Base-by-base conservation (phyloP, 345 rosid species). In the Turritis glabra region DNA sequence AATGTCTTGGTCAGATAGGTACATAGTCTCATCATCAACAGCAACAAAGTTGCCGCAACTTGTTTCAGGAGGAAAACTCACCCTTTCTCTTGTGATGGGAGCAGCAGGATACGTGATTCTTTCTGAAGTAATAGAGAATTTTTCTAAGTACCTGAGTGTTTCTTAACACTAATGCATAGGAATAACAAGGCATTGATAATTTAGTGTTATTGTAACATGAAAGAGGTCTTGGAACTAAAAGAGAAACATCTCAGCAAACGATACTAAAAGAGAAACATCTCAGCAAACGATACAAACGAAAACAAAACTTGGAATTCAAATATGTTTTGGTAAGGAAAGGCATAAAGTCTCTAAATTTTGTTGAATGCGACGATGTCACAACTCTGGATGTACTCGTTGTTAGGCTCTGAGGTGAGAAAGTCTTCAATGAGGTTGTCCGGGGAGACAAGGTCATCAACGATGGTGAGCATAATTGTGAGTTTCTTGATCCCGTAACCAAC, bases 401-500 rank as follows among this genome's bases (percentile, higher is more conserved):
- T 54, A 1, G 99, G 99, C 88, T 91, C 97, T 2, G 17, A 83
- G 3, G 89, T 88, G 69, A 95, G 91, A 25, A 7, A 40, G 44
- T 95, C 99, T 82, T 91, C 99, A 4, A 91, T 81, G 30, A 95
- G 88, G 38, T 57, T 21, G 74, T 95, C 99, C 0, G 90, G 90
- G 4, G 99, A 95, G 5, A 95, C 99, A 37, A 91, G 93, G 75
- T 95, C 99, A 64, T 95, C 99, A 3, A 91, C 87, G 27, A 95
- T 91, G 2, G 97, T 88, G 21, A 91, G 80, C 98, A 94, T 91
- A 81, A 94, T 90, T 29, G 82, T 85, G 68, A 94, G 60, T 83
- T 94, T 94, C 92, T 94, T 94, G 40, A 94, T 91, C 7, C 98
- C 98, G 35, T 91, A 94, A 12, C 98, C 96, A 27, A 91, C 99